These are phyloP conservation scores for Letharia lupina DNA, from an alignment of 495 filamentous ascomycete species.

Conservation along the genomic window DNA sequence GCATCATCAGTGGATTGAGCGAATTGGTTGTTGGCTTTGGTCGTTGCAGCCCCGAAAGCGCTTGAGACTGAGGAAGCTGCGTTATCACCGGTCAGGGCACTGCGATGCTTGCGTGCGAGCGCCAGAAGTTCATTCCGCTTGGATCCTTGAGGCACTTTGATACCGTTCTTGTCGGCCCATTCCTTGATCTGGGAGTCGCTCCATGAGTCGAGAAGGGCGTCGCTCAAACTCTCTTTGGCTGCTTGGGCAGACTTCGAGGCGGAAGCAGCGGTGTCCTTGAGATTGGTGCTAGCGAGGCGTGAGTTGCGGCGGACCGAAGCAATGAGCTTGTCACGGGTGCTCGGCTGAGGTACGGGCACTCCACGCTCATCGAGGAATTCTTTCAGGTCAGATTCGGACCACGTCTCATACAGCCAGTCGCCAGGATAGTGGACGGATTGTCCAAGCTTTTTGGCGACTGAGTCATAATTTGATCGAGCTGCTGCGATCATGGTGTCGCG, in stretches of 20 bases:
- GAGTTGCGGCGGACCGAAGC: constrained; percentile 87
- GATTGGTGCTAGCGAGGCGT: constrained; percentile 60
- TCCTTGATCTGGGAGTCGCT: constrained; percentile 71
- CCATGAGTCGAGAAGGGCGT: constrained; percentile 84
- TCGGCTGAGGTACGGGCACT: constrained; percentile 78
- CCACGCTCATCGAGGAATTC: constrained; percentile 87
- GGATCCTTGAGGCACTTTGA: constrained; percentile 82
- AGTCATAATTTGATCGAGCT: constrained; percentile 73
- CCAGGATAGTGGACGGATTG: constrained; percentile 80
- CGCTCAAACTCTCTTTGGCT: constrained; percentile 63
- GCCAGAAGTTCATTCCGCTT: constrained; percentile 83
- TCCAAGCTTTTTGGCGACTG: constrained; percentile 70
- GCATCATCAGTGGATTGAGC: constrained; percentile 67
- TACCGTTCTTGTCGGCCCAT: constrained; percentile 66
- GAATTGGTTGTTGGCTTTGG: constrained; percentile 68
- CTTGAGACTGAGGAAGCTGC: constrained; percentile 52
- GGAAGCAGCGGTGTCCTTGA: constrained; percentile 50
- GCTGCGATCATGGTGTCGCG: constrained; percentile 73
- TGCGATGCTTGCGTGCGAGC: constrained; percentile 82
- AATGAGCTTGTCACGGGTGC: constrained; percentile 78
- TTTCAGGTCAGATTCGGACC: constrained; percentile 70
- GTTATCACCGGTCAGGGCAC: constrained; percentile 61
- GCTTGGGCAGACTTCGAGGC: constrained; percentile 57
- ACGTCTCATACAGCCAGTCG: constrained; percentile 89
- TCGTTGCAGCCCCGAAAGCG: constrained; percentile 71